Base-by-base conservation (phyloP, 2,329 filamentous ascomycete species). In the Talaromyces pinophilus region DNA sequence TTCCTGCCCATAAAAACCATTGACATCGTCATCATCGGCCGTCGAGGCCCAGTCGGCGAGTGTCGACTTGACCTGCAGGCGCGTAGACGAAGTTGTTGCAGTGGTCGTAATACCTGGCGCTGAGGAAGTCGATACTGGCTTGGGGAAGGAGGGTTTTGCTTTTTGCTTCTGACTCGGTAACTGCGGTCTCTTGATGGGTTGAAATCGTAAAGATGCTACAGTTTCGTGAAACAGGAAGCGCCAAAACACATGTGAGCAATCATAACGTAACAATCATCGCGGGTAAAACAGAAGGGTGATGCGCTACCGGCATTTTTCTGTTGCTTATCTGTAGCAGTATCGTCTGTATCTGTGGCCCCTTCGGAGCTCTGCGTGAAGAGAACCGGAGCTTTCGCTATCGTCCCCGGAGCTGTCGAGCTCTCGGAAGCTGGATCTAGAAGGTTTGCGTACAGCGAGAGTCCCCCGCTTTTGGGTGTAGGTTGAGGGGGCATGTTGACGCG, bases 1-100 rank as follows among this genome's bases (percentile, higher is more conserved):
- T 73, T 90, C 86, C 22, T 82, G 71, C 30, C 80, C 83, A 75
- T 92, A 92, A 68, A 88, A 87, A 69, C 83, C 84, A 70, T 87
- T 85, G 33, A 86, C 84, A 72, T 92, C 92, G 65, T 96, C 92
- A 71, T 96, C 90, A 71, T 96, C 92, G n/a, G 92, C 90, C 1
- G 87, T 87, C 2, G 86, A 86, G 0, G 89, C 87, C 91, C 93
- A 97, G 78, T 97, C 92, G 48, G 91, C 91, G 52, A 96, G 83
- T 0, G 87, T 91, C 67, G 82, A 90, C 75, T 91, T 93, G 6
- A 83, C 78, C 10, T 82, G 82, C 28, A 82, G 80, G 60, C 81
- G 77, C 5, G 78, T 72, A n/a, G 80, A 72, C 48, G 79, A 73
- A 19, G 78, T 68, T 40, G 67, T 62, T 30, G 72, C 57, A 28